These are phyloP conservation scores for Talaromyces sp. DNA, from an alignment of 2,329 filamentous ascomycete species.

Conservation along the genomic window DNA sequence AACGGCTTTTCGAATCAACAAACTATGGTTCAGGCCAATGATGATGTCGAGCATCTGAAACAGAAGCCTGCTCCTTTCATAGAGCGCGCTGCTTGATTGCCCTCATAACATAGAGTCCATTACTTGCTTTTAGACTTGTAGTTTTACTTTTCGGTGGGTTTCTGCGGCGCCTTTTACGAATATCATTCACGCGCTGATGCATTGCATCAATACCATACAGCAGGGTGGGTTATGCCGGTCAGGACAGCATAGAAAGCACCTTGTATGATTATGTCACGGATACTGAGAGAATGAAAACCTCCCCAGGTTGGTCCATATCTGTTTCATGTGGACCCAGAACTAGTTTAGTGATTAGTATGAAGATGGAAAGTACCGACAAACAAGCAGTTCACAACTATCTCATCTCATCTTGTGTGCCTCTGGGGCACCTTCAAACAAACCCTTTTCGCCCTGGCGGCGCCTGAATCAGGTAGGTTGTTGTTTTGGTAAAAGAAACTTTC, in stretches of 20 bases:
- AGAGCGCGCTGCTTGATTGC: constrained; percentile 10
- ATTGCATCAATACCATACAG: not conserved
- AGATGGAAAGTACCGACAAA: not conserved
- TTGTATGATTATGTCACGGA: not conserved
- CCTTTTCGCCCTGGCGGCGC: not conserved
- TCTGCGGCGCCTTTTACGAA: not conserved
- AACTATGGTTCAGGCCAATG: not conserved
- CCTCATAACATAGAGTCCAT: not conserved
- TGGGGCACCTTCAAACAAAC: not conserved
- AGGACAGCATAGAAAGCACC: not conserved
- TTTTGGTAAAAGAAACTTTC: not conserved
- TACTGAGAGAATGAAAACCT: not conserved
- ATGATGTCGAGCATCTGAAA: constrained; percentile 8
- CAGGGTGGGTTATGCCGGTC: not conserved
- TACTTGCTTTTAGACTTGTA: not conserved
- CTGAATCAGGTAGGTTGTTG: not conserved
- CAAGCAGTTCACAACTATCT: not conserved
- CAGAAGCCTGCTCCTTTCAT: constrained; percentile 17
- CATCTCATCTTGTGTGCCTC: not conserved
- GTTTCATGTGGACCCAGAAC: not conserved
- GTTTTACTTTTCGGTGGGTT: not conserved
- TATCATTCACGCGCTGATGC: not conserved
- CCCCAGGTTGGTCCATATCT: not conserved
- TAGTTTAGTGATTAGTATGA: not conserved
- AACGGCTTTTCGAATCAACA: not conserved